Evolutionary conservation across 139 green algal genomes (phyloP).

Genomic region (Yamagishiella unicocca): DNA sequence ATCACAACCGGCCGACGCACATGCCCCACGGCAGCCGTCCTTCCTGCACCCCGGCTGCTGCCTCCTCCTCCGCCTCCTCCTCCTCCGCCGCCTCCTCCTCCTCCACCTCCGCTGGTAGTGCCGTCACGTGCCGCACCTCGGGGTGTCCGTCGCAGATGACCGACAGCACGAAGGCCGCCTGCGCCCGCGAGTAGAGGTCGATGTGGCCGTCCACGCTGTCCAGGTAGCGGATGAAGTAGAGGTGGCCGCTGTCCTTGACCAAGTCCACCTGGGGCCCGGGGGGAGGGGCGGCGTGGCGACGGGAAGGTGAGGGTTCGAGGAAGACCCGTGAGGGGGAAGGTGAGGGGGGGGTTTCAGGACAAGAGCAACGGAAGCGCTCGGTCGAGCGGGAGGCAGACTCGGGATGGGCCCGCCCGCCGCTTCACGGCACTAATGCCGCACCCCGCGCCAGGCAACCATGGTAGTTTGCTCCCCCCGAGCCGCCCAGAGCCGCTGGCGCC

Average conservation of each 20-base stretch:
- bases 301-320: too few relatives aligned
- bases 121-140: conserved; percentile 58
- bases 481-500: background rate
- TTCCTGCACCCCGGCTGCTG: background rate
- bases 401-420: background rate
- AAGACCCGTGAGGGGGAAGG: too few relatives aligned
- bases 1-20: background rate
- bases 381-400: background rate
- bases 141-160: conserved; percentile 90
- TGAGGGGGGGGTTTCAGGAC: background rate
- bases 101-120: background rate
- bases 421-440: background rate
- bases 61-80: background rate
- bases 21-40: background rate
- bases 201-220: conserved; percentile 61
- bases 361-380: background rate
- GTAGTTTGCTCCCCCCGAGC: background rate
- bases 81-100: background rate
- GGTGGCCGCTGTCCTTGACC: conserved; percentile 93
- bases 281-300: too few relatives aligned
- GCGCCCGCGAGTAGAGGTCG: conserved; percentile 62
- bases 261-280: conserved; percentile 77
- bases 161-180: conserved; percentile 95
- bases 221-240: conserved; percentile 98
- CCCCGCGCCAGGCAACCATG: background rate